These are phyloP conservation scores for Candida succiphila DNA, from an alignment of 805 yeast genomes.

Conservation along the genomic window DNA sequence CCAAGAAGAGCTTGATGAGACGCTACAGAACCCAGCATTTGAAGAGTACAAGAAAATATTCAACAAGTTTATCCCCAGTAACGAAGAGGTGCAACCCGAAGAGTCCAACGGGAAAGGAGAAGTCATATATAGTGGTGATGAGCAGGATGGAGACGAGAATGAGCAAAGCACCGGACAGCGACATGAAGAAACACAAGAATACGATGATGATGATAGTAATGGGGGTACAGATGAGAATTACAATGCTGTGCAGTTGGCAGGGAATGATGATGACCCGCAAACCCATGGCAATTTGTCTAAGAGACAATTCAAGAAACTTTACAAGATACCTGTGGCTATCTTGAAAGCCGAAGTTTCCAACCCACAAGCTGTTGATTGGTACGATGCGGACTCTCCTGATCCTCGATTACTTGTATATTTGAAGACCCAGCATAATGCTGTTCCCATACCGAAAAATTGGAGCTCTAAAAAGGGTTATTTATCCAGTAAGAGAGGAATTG, in stretches of 20 bases:
- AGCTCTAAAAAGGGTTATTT: slow-evolving; percentile 65
- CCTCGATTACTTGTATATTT: slow-evolving; percentile 58
- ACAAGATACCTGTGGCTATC: slow-evolving; percentile 55
- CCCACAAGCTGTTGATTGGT: slow-evolving; percentile 82
- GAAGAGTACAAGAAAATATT: slow-evolving; percentile 10
- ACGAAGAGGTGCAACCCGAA: background rate
- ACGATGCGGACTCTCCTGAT: slow-evolving; percentile 75
- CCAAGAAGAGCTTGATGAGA: slow-evolving; percentile 1
- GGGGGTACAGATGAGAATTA: slow-evolving; percentile 6
- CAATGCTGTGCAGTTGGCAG: slow-evolving; percentile 7
- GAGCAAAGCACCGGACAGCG: slow-evolving; percentile 10
- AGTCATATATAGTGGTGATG: slow-evolving; percentile 10
- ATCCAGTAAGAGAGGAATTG: slow-evolving; percentile 53
- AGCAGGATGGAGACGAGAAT: slow-evolving; percentile 5
- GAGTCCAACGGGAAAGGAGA: slow-evolving; percentile 7
- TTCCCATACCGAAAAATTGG: slow-evolving; percentile 86
- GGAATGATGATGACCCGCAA: slow-evolving; percentile 14
- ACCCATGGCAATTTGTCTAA: slow-evolving; percentile 27
- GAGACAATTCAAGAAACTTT: slow-evolving; percentile 38
- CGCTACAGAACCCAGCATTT: slow-evolving; percentile 6
- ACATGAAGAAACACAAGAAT: slow-evolving; percentile 6
- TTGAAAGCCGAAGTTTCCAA: slow-evolving; percentile 48
- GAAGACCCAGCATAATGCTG: slow-evolving; percentile 54
- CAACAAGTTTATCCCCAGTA: slow-evolving; percentile 13
- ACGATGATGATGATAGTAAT: slow-evolving; percentile 9